A percentile compares a stretch with the other conserved stretches of the same genome.
These are phyloP conservation scores for Phytophthora quininea DNA, from an alignment of 352 stramenopile species.

Conservation along the genomic window DNA sequence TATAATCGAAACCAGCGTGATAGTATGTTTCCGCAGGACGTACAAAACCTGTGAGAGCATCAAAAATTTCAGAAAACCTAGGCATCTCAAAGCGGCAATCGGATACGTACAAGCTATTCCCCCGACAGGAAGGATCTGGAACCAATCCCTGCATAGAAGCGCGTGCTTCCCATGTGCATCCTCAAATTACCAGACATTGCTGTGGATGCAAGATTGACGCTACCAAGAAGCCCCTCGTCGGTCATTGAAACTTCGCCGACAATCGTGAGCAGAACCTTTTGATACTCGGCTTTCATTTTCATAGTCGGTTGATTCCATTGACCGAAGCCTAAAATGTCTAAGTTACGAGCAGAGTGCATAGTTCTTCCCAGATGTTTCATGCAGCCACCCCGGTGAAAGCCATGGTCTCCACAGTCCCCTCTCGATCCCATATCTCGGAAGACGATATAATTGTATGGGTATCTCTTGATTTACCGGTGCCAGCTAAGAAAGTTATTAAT, in stretches of 20 bases:
- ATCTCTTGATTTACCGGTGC: not conserved
- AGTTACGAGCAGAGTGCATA: not conserved
- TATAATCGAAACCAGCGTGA: not conserved
- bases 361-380: not conserved
- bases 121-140: slow-evolving; percentile 22
- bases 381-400: not conserved
- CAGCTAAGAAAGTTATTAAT: not conserved
- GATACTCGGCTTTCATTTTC: not conserved
- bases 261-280: slow-evolving; percentile 8
- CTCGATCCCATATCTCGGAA: not conserved
- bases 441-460: not conserved
- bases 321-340: not conserved
- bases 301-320: not conserved
- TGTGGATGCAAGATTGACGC: not conserved
- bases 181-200: not conserved
- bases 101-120: slow-evolving; percentile 18
- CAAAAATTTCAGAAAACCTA: not conserved
- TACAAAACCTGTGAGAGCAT: not conserved
- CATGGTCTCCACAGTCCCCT: not conserved
- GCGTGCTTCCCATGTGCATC: slow-evolving; percentile 26
- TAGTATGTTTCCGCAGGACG: not conserved
- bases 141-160: slow-evolving; percentile 18
- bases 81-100: not conserved
- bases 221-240: slow-evolving; percentile 17
- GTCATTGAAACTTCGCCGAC: slow-evolving; percentile 31